Conservation (phyloP, 139 green algal genomes). For the Tetradesmus lagerheimii region DNA sequence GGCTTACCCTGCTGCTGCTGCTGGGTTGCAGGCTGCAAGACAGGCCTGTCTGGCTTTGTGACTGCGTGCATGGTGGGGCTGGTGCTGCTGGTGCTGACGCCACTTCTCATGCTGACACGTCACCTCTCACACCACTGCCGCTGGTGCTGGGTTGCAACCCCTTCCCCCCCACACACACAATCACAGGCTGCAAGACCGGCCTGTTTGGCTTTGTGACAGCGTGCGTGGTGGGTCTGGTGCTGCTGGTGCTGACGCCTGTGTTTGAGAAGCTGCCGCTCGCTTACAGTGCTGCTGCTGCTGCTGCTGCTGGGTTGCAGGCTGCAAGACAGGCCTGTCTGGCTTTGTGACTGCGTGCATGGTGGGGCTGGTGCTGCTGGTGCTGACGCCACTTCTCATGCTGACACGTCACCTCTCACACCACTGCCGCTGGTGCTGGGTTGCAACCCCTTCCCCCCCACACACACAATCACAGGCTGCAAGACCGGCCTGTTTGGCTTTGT, state of each 20-base stretch:
- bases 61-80: constrained; percentile 32
- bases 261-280: constrained; percentile 82
- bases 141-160: not conserved
- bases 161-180: too few relatives aligned
- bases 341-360: constrained; percentile 58
- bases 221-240: constrained; percentile 69
- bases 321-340: constrained; percentile 64
- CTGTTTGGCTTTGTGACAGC: constrained; percentile 61
- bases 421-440: not conserved
- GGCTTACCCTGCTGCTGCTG: too few relatives aligned
- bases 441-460: not conserved
- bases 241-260: constrained; percentile 57
- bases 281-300: too few relatives aligned
- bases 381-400: too few relatives aligned
- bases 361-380: constrained; percentile 74
- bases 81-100: not conserved
- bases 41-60: constrained; percentile 59
- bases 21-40: too few relatives aligned
- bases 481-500: constrained; percentile 59
- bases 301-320: constrained; percentile 49
- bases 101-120: too few relatives aligned
- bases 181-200: constrained; percentile 69
- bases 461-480: too few relatives aligned
- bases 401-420: too few relatives aligned
- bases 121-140: too few relatives aligned